Evolutionary conservation across 2,329 filamentous ascomycete species (phyloP), one percentile per base, ranked within the genome.

Genomic region (Endocalyx cinctus): DNA sequence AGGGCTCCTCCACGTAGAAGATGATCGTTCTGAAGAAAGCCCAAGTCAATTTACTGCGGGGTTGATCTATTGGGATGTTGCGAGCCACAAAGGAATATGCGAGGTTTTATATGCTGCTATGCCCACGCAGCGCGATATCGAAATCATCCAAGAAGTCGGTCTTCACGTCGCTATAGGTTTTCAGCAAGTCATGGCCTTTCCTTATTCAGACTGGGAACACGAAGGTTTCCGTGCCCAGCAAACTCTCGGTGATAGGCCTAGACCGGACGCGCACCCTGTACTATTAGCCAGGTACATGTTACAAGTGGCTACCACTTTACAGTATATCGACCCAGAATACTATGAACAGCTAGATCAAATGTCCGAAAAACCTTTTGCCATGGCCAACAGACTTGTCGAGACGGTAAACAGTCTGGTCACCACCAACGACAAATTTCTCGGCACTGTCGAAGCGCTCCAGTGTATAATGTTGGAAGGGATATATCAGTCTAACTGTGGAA

Each of bases 401-500:
- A 47, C 52, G 5, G 62, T 55, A 2, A 52, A 30, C 17, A 46
- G 25, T 18, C 42, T 46, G 5, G 59, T 64, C 1, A 64, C 60
- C 0, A 59, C 43, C 6, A 59, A 63, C 11, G 63, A 68, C 14
- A 52, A 59, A 10, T 38, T 69, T 10, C 32, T 59, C 1, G 42
- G 42, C 5, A 59, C 48, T 1, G 25, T 69, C 1, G 67, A 71
- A 33, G 54, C 60, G 2, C 38, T 70, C 7, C 55, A 62, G 16
- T 67, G 61, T 38, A 51, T 70, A 17, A 52, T 69, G 34, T 38
- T 70, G 1, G 64, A 69, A 38, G 49, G 48, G 6, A 32, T 58
- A 6, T 69, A 55, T 37, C 47, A 67, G 5, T 39, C 40, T 6
- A 61, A 66, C 20, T 17, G 32, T 15, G 65, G 67, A 0, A 64